Evolutionary conservation across 441 rosid species (phyloP), one percentile per base, ranked within the genome.

Genomic region (Melastoma candidum): DNA sequence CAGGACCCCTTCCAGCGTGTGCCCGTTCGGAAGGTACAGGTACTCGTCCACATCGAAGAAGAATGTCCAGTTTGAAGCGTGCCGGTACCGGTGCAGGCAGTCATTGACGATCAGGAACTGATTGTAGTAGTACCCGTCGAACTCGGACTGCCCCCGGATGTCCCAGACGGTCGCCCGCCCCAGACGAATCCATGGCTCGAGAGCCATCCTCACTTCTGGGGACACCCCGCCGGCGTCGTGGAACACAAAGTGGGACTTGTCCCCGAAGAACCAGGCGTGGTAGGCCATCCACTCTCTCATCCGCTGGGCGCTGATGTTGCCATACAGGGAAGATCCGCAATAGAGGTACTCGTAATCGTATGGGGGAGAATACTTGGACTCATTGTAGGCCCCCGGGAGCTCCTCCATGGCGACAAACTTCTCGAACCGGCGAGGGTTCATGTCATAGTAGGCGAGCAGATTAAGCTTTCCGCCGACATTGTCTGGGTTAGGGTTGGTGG

Each of bases 241-340:
- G 10, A 87, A 74, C 10, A 85, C 96, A 53, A 85, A 88, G 72
- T 88, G 95, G 11, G 95, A 85, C 4, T 61, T 79, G 12, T 74
- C 72, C 0, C 95, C 95, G 2, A 88, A 85, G 68, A 88, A 81
- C 87, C 92, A 76, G 2, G 86, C 80, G 63, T 88, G 95, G 54
- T 85, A 88, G 61, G 96, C 95, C 70, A 85, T 85, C 95, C 92
- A 88, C 57, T 87, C 96, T 50, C 90, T 71, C 26, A 87, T 70
- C 60, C 96, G 77, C 7, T 69, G 57, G 2, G 87, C 75, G 48
- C 81, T 84, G 60, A 87, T 65, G 67, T 81, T 75, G 0, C 90
- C 94, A 51, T 84, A 87, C 12, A 85, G 58, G 0, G 96, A 81
- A 10, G 94, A 84, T 47, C 92, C 92, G 50, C 95, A 88, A 57